These are phyloP conservation scores for Candida taoyuanica DNA, from an alignment of 805 yeast genomes.

Conservation along the genomic window DNA sequence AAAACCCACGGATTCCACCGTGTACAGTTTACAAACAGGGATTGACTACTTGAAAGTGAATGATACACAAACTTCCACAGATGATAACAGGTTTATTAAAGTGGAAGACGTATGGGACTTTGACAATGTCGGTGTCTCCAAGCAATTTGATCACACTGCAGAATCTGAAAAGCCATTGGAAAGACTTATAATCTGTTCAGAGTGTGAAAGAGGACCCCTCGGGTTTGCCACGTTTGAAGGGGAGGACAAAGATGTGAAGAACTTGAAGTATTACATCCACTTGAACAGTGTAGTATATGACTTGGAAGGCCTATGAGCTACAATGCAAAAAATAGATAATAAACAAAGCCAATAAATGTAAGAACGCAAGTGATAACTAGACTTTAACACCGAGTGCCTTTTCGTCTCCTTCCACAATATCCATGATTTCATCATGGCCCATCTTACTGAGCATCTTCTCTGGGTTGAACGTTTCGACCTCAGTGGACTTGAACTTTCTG, in stretches of 20 bases:
- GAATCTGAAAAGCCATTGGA: conserved; percentile 33
- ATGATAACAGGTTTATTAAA: conserved; percentile 32
- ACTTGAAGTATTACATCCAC: conserved; percentile 41
- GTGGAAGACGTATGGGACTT: conserved; percentile 70
- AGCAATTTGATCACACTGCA: conserved; percentile 15
- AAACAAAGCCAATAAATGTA: no score
- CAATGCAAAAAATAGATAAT: no score
- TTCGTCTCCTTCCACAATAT: conserved; percentile 11
- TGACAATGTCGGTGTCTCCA: conserved; percentile 74
- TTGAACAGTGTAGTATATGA: conserved; percentile 43
- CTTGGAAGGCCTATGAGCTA: not conserved
- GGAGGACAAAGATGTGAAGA: conserved; percentile 31
- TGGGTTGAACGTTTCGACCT: conserved; percentile 21
- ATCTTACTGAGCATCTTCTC: conserved; percentile 18
- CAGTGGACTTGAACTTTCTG: conserved; percentile 28
- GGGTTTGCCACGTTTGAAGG: conserved; percentile 53
- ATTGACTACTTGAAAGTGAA: conserved; percentile 8
- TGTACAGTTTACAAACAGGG: conserved; percentile 4
- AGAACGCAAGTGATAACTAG: no score
- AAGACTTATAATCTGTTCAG: conserved; percentile 63
- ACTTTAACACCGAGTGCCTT: not conserved
- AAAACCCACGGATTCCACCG: conserved; percentile 6
- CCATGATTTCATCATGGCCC: conserved; percentile 18
- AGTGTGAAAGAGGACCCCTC: conserved; percentile 73
- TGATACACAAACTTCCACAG: not conserved